These are phyloP conservation scores for Penicillium sp. DNA, from an alignment of 2,329 filamentous ascomycete genomes.

Conservation along the genomic window DNA sequence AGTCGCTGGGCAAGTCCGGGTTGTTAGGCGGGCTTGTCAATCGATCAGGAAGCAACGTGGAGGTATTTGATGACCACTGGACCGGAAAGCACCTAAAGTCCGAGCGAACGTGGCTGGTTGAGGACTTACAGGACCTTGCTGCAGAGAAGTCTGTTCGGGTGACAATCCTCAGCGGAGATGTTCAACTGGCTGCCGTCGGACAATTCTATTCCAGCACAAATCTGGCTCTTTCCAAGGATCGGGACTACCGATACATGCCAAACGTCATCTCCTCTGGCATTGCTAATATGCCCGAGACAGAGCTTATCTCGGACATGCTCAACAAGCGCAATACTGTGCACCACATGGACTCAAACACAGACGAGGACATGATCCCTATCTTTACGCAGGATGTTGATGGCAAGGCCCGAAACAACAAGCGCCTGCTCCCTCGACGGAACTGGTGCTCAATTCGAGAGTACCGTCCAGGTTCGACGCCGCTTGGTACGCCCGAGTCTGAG, in stretches of 20 bases:
- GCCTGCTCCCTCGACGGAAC: slow-evolving; percentile 80
- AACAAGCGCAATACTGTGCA: slow-evolving; percentile 84
- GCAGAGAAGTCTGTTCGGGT: slow-evolving; percentile 87
- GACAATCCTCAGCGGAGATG: slow-evolving; percentile 88
- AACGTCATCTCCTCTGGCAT: slow-evolving; percentile 94
- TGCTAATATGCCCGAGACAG: slow-evolving; percentile 82
- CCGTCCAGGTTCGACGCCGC: slow-evolving; percentile 69
- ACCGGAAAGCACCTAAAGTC: slow-evolving; percentile 90
- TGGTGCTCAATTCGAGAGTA: slow-evolving; percentile 93
- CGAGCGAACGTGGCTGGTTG: slow-evolving; percentile 79
- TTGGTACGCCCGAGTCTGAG: slow-evolving; percentile 56
- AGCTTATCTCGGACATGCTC: slow-evolving; percentile 81
- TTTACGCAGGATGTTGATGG: slow-evolving; percentile 87
- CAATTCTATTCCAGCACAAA: slow-evolving; percentile 94
- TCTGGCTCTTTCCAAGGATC: slow-evolving; percentile 74
- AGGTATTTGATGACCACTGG: slow-evolving; percentile 96
- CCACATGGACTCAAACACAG: slow-evolving; percentile 64
- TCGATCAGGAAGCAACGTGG: slow-evolving; percentile 83
- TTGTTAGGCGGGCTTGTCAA: slow-evolving; percentile 75
- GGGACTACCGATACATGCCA: slow-evolving; percentile 93
- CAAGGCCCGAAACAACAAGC: slow-evolving; percentile 84
- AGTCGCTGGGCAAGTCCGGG: slow-evolving; percentile 77
- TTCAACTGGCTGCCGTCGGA: slow-evolving; percentile 85
- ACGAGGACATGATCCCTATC: slow-evolving; percentile 93
- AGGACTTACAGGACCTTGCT: slow-evolving; percentile 87